These are phyloP conservation scores for Mortierella sp. DNA, from an alignment of 371 early-diverging fungal species.

Conservation along the genomic window DNA sequence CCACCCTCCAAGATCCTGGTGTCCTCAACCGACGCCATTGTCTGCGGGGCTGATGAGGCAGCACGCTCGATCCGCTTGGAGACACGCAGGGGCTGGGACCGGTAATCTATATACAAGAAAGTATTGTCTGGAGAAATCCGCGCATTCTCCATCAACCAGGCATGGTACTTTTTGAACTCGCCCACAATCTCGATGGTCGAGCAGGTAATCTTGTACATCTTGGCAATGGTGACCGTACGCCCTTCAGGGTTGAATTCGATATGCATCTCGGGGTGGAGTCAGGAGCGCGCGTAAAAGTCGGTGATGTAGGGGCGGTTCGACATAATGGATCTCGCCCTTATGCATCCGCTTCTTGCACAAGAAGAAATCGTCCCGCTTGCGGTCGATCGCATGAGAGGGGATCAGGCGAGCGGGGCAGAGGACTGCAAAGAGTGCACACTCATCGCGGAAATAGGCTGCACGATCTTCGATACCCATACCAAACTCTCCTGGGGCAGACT, in stretches of 20 bases:
- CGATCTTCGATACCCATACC: slow-evolving; percentile 54
- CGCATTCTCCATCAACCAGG: slow-evolving; percentile 31
- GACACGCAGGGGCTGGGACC: slow-evolving; percentile 35
- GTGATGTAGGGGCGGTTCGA: slow-evolving; percentile 45
- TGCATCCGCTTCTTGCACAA: slow-evolving; percentile 31
- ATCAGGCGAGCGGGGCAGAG: slow-evolving; percentile 35
- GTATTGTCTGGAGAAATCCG: slow-evolving; percentile 49
- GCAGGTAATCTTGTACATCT: slow-evolving; percentile 45
- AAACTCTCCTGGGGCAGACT: slow-evolving; percentile 38
- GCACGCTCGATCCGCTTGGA: slow-evolving; percentile 29
- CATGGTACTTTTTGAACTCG: slow-evolving; percentile 34
- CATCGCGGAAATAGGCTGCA: slow-evolving; percentile 39
- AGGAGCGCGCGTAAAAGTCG: slow-evolving; percentile 44
- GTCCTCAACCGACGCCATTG: background rate
- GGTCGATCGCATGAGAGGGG: slow-evolving; percentile 32
- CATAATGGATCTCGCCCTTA: slow-evolving; percentile 35
- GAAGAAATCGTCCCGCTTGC: slow-evolving; percentile 40
- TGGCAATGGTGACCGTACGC: slow-evolving; percentile 25
- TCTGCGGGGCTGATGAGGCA: background rate
- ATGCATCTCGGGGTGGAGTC: slow-evolving; percentile 47
- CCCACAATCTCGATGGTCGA: slow-evolving; percentile 35
- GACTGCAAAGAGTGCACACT: slow-evolving; percentile 41
- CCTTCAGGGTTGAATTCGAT: slow-evolving; percentile 34
- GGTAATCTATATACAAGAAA: slow-evolving; percentile 43
- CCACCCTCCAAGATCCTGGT: slow-evolving; percentile 35